Evolutionary conservation across 768 basidiomycete genomes (phyloP).

Genomic region (Clavulina sp.): DNA sequence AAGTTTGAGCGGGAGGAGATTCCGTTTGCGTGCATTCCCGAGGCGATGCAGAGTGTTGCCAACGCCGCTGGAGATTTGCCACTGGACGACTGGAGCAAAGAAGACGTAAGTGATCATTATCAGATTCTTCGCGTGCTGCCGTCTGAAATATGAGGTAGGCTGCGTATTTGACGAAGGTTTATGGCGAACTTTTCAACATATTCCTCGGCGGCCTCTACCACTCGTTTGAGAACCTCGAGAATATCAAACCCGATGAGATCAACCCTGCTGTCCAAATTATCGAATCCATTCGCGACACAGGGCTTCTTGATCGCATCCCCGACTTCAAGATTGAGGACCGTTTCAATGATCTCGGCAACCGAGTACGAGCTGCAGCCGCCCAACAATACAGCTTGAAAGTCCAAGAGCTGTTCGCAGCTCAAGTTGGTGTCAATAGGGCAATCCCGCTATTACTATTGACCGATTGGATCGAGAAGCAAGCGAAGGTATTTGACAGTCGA

Average conservation of each 20-base stretch:
- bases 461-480: slow-evolving; percentile 73
- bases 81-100: slow-evolving; percentile 56
- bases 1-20: slow-evolving; percentile 82
- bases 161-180: slow-evolving; percentile 49
- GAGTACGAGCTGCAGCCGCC: slow-evolving; percentile 38
- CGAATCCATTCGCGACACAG: slow-evolving; percentile 51
- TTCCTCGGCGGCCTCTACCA: slow-evolving; percentile 78
- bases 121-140: neutral
- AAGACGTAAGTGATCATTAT: slow-evolving; percentile 45
- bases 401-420: slow-evolving; percentile 36
- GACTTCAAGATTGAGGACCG: slow-evolving; percentile 56
- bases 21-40: slow-evolving; percentile 86
- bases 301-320: slow-evolving; percentile 52
- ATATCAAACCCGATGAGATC: slow-evolving; percentile 53
- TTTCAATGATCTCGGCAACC: slow-evolving; percentile 47
- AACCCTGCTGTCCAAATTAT: slow-evolving; percentile 46
- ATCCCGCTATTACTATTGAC: slow-evolving; percentile 69
- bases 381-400: slow-evolving; percentile 47
- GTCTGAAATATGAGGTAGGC: slow-evolving; percentile 24
- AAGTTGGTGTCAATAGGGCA: slow-evolving; percentile 66
- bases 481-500: slow-evolving; percentile 69
- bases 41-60: slow-evolving; percentile 58
- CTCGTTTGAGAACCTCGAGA: slow-evolving; percentile 56
- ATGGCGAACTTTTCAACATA: slow-evolving; percentile 64
- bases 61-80: slow-evolving; percentile 56